Evolutionary conservation across 129 eudicot species (phyloP).

Genomic region (Gnaphalium uliginosum): DNA sequence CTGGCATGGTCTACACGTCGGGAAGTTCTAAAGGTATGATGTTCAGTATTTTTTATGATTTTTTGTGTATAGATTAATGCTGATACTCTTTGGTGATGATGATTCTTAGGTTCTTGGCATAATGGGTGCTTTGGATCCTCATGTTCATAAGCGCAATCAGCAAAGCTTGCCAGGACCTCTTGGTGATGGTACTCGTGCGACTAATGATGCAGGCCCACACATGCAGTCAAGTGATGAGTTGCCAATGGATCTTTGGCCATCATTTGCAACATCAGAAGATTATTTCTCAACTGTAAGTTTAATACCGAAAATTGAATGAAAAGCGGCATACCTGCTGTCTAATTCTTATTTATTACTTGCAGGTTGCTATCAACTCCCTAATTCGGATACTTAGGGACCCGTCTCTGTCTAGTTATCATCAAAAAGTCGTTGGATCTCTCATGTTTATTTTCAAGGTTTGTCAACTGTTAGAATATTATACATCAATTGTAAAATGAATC

Average conservation of each 20-base stretch:
- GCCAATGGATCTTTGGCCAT: slow-evolving; percentile 97
- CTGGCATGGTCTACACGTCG: slow-evolving; percentile 96
- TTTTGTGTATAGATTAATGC: slow-evolving; percentile 6
- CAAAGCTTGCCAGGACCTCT: slow-evolving; percentile 77
- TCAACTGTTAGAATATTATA: slow-evolving; percentile 19
- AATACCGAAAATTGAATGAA: slow-evolving; percentile 19
- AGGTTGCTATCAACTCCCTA: slow-evolving; percentile 94
- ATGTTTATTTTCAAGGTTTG: slow-evolving; percentile 96
- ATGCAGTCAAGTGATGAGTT: slow-evolving; percentile 78
- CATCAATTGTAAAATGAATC: neutral
- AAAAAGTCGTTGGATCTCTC: slow-evolving; percentile 95
- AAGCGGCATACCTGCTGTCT: slow-evolving; percentile 13
- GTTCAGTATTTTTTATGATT: neutral
- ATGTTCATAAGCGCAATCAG: slow-evolving; percentile 88
- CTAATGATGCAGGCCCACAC: slow-evolving; percentile 85
- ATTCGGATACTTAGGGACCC: slow-evolving; percentile 98
- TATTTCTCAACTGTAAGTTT: slow-evolving; percentile 83
- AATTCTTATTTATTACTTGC: slow-evolving; percentile 35
- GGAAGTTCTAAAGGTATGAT: slow-evolving; percentile 83
- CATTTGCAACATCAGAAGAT: slow-evolving; percentile 94
- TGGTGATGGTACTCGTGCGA: slow-evolving; percentile 73
- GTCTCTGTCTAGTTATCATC: slow-evolving; percentile 93
- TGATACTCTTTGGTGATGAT: slow-evolving; percentile 19
- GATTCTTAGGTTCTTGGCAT: slow-evolving; percentile 90
- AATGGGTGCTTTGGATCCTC: slow-evolving; percentile 99